Base-by-base conservation (phyloP, 2,329 filamentous ascomycete species). In the Colletotrichum musae region DNA sequence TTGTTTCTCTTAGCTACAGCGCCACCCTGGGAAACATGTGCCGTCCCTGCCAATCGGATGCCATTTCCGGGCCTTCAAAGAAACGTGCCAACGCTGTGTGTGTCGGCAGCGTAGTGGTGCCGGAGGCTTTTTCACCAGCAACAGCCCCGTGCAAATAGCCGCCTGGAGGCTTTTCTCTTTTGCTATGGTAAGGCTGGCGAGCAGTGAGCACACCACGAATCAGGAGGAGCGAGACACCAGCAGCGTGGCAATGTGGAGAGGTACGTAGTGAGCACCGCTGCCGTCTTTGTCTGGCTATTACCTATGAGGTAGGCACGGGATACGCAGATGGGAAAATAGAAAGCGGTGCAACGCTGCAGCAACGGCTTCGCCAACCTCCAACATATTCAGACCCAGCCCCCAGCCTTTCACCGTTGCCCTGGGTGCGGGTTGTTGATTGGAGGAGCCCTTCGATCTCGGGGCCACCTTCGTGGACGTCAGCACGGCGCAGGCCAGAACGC, bases 1-100 rank as follows among this genome's bases (percentile, higher is more conserved):
- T 66, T 66, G 56, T 61, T 57, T 57, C 52, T 41, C 15, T 48
- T 24, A 57, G 67, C 67, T 36, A 56, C 56, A 39, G 62, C 62
- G 62, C 67, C 52, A 56, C 41, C 57, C 43, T 24, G 28, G 51
- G 39, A 60, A 53, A 36, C 21, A 43, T 28, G 12, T 52, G 9
- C 13, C n/a, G n/a, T 48, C 50, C 51, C 66, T 47, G 43, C 56
- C 62, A 57, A 57, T 51, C 62, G 53, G 36, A 47, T 56, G 47
- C 51, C 26, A n/a, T 39, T 9, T 39, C 43, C 16, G 32, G 28
- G 15, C 51, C 39, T 52, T 56, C 21, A 36, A 51, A 45, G 61
- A 66, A 60, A 60, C 61, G 24, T 56, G 62, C 62, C 61, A 54
- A 56, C 36, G 50, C 41, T 16, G 48, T 18, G 62, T 43, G 32